Conservation (phyloP, 805 yeast genomes). For the Kluyveromyces aestuarii region DNA sequence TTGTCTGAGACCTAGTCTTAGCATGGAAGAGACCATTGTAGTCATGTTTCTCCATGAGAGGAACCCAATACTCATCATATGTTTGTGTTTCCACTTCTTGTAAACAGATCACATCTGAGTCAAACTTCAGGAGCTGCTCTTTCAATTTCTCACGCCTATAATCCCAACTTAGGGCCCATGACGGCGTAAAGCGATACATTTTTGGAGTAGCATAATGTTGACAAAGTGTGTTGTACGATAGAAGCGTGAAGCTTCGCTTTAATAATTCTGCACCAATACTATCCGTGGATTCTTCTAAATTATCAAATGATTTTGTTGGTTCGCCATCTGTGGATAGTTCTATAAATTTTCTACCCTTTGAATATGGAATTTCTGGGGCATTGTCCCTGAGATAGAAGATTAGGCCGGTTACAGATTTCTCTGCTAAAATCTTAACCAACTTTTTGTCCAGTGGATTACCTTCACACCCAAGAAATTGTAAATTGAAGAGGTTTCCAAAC, state of each 20-base stretch:
- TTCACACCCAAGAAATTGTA: slow-evolving; percentile 84
- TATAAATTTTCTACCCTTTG: slow-evolving; percentile 77
- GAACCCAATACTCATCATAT: slow-evolving; percentile 80
- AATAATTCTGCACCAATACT: slow-evolving; percentile 15
- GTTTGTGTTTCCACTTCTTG: slow-evolving; percentile 92
- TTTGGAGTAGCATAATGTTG: slow-evolving; percentile 91
- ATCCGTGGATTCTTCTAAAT: slow-evolving; percentile 25
- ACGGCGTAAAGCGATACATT: slow-evolving; percentile 89
- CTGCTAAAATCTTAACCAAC: slow-evolving; percentile 58
- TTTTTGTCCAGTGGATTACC: slow-evolving; percentile 78
- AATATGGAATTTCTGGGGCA: slow-evolving; percentile 57
- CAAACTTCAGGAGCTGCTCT: slow-evolving; percentile 56
- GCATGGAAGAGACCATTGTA: slow-evolving; percentile 77
- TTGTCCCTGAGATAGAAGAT: slow-evolving; percentile 75
- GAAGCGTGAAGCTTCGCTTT: slow-evolving; percentile 52
- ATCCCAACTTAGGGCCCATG: slow-evolving; percentile 95
- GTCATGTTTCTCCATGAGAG: slow-evolving; percentile 60
- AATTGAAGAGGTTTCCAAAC: slow-evolving; percentile 75
- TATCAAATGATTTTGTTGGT: slow-evolving; percentile 20
- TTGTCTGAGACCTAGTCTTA: slow-evolving; percentile 87
- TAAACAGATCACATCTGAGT: slow-evolving; percentile 76
- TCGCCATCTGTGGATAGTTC: slow-evolving; percentile 73
- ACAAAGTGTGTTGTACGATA: slow-evolving; percentile 87
- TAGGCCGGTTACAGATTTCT: slow-evolving; percentile 77
- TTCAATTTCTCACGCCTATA: slow-evolving; percentile 72